Base-by-base conservation (phyloP, 192 early-diverging fungal species). In the Mycoemilia scoparia region DNA sequence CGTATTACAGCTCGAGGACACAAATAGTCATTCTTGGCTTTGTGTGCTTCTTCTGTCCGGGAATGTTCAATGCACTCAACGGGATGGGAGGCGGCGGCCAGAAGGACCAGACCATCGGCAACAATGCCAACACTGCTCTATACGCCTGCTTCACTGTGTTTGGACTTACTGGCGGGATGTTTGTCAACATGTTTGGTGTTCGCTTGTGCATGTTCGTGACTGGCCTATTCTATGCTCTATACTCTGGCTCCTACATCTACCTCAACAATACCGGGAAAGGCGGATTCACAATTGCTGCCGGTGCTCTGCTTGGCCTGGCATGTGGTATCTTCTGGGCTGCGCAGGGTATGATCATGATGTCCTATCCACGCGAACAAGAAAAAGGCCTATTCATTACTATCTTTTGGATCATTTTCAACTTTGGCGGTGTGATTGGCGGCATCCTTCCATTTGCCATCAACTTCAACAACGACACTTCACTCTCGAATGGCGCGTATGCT, bases 341-440 rank as follows among this genome's bases (percentile, higher is more conserved):
- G n/a, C 74, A 77, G 41, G 70, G 79, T 26, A 70, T 73, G 49
- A 79, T 87, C 43, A 78, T 82, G 73, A 66, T 82, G 44, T 73
- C 84, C 30, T 84, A 87, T 53, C 81, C 84, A 17, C 46, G 50
- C 15, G 81, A 84, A 45, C 41, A 67, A n/a, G 64, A 77, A 22
- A 84, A 84, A 65, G 81, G 77, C 17, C 68, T 67, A 37, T 79
- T 62, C 57, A 79, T 87, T 37, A 70, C 71, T 22, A 67, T 76
- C 31, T 87, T 87, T 68, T 87, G 84, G 84, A 69, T 73, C 39
- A 71, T 84, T 29, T 87, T 83, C 62, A 79, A 79, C 54, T 52
- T 72, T 34, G 84, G 84, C 45, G 84, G 73, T 24, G 67, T 77
- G 32, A 36, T 87, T 17, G 84, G 84, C 48, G 69, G 70, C 45